phyloP scores from a whole-genome alignment of 345 rosid genomes.

The Eucalyptus cloeziana region DNA sequence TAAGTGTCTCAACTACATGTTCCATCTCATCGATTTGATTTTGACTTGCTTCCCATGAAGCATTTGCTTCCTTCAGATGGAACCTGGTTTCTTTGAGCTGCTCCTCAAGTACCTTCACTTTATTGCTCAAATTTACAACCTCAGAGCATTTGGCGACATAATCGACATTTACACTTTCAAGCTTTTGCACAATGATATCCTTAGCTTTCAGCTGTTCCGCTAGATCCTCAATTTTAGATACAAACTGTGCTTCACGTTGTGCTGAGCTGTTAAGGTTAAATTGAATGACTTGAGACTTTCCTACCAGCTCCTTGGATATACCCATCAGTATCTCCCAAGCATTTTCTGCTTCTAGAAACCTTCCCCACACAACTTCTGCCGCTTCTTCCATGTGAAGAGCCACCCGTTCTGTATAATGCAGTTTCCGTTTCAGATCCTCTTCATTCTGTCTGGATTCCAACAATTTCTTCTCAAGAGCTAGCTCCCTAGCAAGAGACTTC shows the following conservation, averaged over 20 bases:
- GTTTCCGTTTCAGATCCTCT: constrained; percentile 71
- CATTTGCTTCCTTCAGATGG: constrained; percentile 30
- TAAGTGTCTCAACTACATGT: constrained; percentile 38
- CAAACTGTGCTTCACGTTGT: constrained; percentile 54
- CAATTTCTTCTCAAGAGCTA: constrained; percentile 65
- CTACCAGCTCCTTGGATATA: constrained; percentile 66
- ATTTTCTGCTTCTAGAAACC: constrained; percentile 92
- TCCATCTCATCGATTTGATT: constrained; percentile 75
- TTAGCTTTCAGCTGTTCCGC: constrained; percentile 26
- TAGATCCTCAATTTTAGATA: constrained; percentile 37
- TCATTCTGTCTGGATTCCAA: constrained; percentile 46
- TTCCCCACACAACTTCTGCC: constrained; percentile 84
- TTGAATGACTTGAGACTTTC: constrained; percentile 54
- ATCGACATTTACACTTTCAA: constrained; percentile 28
- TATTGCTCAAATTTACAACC: constrained; percentile 35
- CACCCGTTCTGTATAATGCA: constrained; percentile 68
- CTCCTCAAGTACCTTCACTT: constrained; percentile 45
- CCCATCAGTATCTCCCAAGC: constrained; percentile 77
- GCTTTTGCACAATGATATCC: constrained; percentile 34
- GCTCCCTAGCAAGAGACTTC: constrained; percentile 69
- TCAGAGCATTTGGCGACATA: constrained; percentile 27
- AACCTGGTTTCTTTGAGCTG: constrained; percentile 34
- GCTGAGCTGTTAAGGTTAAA: constrained; percentile 46
- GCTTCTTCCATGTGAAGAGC: constrained; percentile 94
- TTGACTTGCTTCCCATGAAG: constrained; percentile 43